Base-by-base conservation (phyloP, 164 flowering plant genomes). In the Cinnamomum chago region DNA sequence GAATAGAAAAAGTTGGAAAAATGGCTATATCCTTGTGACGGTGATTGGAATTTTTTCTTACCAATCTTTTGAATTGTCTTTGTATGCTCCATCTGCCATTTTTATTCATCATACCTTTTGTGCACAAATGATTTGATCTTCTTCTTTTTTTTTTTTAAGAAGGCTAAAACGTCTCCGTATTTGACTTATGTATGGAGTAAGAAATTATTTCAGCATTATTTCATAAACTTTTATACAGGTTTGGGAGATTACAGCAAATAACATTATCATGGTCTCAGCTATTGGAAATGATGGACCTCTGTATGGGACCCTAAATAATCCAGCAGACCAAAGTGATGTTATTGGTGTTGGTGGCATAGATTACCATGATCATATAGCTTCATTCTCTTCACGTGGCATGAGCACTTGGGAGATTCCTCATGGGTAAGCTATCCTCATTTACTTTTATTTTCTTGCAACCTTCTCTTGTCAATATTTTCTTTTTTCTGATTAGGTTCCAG, bases 361-460 rank as follows among this genome's bases (percentile, higher is more conserved):
- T 84, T 96, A 92, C 76, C 86, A 73, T 78, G 97, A 96, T 80
- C 98, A 94, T 78, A 92, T 96, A 75, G 99, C 99, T 72, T 88
- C 98, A 71, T 96, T 96, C 76, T 96, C 99, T 10, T 96, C 99
- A 24, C 97, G 99, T 75, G 98, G 99, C 85, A 96, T 96, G 99
- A 96, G 98, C 81, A 96, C 99, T 62, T 93, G 99, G 99, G 99
- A 96, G 86, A 85, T 96, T 83, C 99, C 99, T 79, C 99, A 96
- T 84, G 99, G 99, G 99, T 96, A 89, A 18, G 68, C 40, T 76
- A 67, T 72, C 76, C 30, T 58, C 58, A 15, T 30, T 6, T 64
- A 2, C n/a, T 67, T 30, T 67, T 28, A 15, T 11, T 30, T 15
- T 25, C 7, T 33, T 67, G 47, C 35, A 28, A 27, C 28, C 69